Evolutionary conservation across 345 rosid species (phyloP).

Genomic region (Punica granatum): DNA sequence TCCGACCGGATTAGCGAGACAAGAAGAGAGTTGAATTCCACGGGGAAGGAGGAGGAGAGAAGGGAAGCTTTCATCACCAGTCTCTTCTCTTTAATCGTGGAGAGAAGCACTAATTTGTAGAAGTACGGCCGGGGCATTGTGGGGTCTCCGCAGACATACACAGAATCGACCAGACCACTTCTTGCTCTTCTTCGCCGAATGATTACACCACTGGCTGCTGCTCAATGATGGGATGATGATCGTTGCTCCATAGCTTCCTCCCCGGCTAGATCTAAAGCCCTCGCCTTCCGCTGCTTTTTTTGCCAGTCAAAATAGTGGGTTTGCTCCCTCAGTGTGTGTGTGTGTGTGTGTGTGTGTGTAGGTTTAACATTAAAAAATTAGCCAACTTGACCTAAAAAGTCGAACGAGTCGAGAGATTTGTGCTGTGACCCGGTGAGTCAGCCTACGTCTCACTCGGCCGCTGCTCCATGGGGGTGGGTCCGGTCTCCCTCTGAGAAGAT

Average conservation of each 20-base stretch:
- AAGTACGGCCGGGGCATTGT: constrained; percentile 23
- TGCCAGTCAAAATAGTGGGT: constrained; percentile 15
- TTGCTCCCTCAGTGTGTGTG: background rate
- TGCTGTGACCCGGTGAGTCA: background rate
- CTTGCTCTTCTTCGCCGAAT: background rate
- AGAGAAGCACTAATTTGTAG: constrained; percentile 20
- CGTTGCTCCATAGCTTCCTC: background rate
- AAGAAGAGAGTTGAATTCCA: background rate
- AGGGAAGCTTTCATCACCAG: constrained; percentile 11
- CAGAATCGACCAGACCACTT: constrained; percentile 1
- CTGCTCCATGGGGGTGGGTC: background rate
- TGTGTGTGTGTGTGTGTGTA: background rate
- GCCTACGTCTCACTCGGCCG: constrained; percentile 6
- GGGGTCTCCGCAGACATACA: background rate
- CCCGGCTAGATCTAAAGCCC: constrained; percentile 11
- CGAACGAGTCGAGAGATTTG: background rate
- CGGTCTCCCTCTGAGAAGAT: too few relatives aligned
- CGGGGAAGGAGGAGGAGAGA: background rate
- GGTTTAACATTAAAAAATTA: constrained; percentile 8
- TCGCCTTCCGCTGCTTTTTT: constrained; percentile 7
- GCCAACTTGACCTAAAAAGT: constrained; percentile 16
- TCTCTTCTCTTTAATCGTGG: constrained; percentile 18
- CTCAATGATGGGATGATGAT: background rate
- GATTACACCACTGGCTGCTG: background rate
- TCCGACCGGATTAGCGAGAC: background rate